A percentile compares a stretch with the other conserved stretches of the same genome.
Conservation (phyloP, 2,329 filamentous ascomycete genomes). For the Pseudopithomyces chartarum region DNA sequence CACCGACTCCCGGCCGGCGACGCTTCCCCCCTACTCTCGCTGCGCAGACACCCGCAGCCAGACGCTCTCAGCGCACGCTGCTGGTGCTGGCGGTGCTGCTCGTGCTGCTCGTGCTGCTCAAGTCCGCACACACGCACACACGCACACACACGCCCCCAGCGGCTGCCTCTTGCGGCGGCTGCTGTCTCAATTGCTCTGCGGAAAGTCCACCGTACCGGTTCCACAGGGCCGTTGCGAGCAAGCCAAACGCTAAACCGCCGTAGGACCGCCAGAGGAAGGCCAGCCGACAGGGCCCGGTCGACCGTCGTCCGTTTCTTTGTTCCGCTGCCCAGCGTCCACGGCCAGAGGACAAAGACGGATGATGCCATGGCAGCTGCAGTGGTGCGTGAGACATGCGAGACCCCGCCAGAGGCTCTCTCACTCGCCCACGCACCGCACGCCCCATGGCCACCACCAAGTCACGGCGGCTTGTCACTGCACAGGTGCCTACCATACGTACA, state of each 20-base stretch:
- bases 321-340: not conserved
- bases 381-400: not conserved
- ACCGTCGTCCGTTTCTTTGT: not conserved
- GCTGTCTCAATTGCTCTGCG: not conserved
- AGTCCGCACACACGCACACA: not conserved
- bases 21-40: no score
- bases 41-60: no score
- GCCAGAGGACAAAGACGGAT: conserved; percentile 1
- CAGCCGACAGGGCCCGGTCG: not conserved
- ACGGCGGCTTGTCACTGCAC: not conserved
- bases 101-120: not conserved
- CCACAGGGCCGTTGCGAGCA: not conserved
- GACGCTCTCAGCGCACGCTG: not conserved
- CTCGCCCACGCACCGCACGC: not conserved
- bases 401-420: not conserved
- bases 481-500: no score
- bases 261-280: conserved; percentile 1
- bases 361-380: conserved; percentile 4
- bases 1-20: not conserved
- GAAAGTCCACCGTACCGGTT: not conserved
- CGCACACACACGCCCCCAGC: not conserved
- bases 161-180: conserved; percentile 2
- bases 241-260: not conserved
- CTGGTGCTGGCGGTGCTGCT: no score
- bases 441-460: not conserved